Evolutionary conservation across 1,139 yeast genomes (phyloP).

Genomic region (Saccharomyces hybrid): DNA sequence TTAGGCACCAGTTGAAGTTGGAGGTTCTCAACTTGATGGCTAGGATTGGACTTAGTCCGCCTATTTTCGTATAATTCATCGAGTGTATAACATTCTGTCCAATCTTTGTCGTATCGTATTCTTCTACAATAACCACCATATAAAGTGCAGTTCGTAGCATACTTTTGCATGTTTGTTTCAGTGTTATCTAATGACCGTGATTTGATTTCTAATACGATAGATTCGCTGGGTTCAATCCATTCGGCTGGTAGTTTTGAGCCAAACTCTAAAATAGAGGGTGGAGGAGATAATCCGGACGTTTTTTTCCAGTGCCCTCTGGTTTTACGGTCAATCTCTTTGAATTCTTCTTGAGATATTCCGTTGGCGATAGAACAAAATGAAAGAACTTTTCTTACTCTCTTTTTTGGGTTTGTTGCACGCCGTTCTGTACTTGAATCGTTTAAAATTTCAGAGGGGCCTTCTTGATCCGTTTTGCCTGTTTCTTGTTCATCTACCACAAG

Average conservation of each 20-base stretch:
- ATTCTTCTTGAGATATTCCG: slow-evolving; percentile 65
- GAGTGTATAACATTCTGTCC: slow-evolving; percentile 47
- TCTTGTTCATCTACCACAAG: slow-evolving; percentile 34
- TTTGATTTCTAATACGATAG: slow-evolving; percentile 76
- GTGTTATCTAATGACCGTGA: slow-evolving; percentile 64
- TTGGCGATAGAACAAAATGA: slow-evolving; percentile 80
- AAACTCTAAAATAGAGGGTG: slow-evolving; percentile 43
- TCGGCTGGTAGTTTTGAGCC: slow-evolving; percentile 57
- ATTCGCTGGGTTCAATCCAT: slow-evolving; percentile 75
- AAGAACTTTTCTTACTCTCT: slow-evolving; percentile 33
- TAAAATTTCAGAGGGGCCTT: slow-evolving; percentile 14
- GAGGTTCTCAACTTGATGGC: slow-evolving; percentile 10
- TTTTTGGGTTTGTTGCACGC: slow-evolving; percentile 2
- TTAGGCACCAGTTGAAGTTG: slow-evolving; percentile 19
- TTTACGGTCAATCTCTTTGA: slow-evolving; percentile 46
- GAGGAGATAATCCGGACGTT: slow-evolving; percentile 35
- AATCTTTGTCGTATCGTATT: slow-evolving; percentile 61
- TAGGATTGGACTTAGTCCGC: slow-evolving; percentile 2
- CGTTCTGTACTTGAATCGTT: slow-evolving; percentile 6
- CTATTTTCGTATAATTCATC: neutral
- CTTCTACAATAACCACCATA: slow-evolving; percentile 68
- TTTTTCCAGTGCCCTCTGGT: slow-evolving; percentile 59
- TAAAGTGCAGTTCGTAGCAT: slow-evolving; percentile 61
- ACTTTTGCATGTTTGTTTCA: slow-evolving; percentile 38
- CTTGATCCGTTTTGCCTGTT: slow-evolving; percentile 4